phyloP scores from a whole-genome alignment of 139 green algal species.

The Picochlorum sp. region DNA sequence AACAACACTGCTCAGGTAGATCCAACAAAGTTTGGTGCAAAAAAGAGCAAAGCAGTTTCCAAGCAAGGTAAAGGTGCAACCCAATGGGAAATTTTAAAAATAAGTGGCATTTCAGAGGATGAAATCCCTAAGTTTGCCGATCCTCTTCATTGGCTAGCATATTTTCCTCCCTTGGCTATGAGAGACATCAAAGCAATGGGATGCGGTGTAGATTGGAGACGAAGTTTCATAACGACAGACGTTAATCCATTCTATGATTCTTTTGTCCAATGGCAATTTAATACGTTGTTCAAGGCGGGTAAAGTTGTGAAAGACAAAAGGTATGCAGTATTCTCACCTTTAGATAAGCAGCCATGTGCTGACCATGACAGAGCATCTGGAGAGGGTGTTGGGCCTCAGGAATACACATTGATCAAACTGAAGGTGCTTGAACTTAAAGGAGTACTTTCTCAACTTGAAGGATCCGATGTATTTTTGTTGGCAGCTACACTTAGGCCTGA shows the following conservation, averaged over 20 bases:
- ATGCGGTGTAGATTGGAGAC: slow-evolving; percentile 95
- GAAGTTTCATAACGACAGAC: slow-evolving; percentile 97
- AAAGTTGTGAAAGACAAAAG: slow-evolving; percentile 94
- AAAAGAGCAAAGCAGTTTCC: slow-evolving; percentile 85
- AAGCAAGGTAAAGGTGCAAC: slow-evolving; percentile 65
- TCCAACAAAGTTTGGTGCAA: slow-evolving; percentile 81
- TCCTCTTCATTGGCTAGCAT: slow-evolving; percentile 81
- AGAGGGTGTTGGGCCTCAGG: slow-evolving; percentile 85
- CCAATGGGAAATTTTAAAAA: slow-evolving; percentile 91
- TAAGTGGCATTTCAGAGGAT: slow-evolving; percentile 70
- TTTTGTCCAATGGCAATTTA: slow-evolving; percentile 95
- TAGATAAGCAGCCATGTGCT: slow-evolving; percentile 92
- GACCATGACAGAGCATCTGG: slow-evolving; percentile 87
- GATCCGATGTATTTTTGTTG: slow-evolving; percentile 72
- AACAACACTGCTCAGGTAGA: slow-evolving; percentile 25
- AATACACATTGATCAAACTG: slow-evolving; percentile 99
- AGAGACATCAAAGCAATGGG: slow-evolving; percentile 84
- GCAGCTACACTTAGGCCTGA: slow-evolving; percentile 93
- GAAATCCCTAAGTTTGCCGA: slow-evolving; percentile 63
- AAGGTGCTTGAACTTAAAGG: slow-evolving; percentile 63
- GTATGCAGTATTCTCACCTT: slow-evolving; percentile 84
- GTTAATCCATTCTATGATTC: slow-evolving; percentile 96
- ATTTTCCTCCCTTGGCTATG: slow-evolving; percentile 84
- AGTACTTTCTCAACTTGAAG: slow-evolving; percentile 48
- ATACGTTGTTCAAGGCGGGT: slow-evolving; percentile 64